phyloP scores from a whole-genome alignment of 2,329 filamentous ascomycete species.

The Xylariaceae sp. region DNA sequence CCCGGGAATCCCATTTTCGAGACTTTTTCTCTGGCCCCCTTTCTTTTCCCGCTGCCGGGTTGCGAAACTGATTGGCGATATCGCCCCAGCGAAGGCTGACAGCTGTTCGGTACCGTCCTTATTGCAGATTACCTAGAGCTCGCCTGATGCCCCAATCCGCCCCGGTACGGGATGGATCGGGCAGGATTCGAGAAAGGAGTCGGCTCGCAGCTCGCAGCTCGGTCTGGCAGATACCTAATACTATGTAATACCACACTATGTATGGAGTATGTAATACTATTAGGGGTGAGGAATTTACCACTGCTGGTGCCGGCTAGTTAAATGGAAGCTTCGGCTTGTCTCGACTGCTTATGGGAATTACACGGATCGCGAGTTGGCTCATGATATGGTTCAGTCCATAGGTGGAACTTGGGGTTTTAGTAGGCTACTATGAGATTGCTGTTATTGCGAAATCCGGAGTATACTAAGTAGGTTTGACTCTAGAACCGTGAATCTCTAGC shows the following conservation, averaged over 20 bases:
- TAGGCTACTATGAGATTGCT: not conserved
- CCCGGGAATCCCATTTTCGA: not conserved
- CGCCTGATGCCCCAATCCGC: not conserved
- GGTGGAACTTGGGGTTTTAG: not conserved
- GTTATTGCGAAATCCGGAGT: not conserved
- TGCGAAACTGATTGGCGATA: not conserved
- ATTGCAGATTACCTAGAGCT: not conserved
- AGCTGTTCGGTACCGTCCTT: not conserved
- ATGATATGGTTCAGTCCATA: too few species aligned
- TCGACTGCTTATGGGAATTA: too few species aligned
- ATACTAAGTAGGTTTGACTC: not conserved
- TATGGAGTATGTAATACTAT: too few species aligned
- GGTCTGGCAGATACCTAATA: not conserved
- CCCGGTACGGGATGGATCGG: not conserved
- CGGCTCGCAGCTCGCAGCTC: too few species aligned
- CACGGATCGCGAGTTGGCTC: too few species aligned
- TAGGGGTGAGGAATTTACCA: not conserved
- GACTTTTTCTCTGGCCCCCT: not conserved
- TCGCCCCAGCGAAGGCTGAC: not conserved
- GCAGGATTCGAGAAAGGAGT: not conserved
- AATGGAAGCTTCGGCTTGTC: not conserved
- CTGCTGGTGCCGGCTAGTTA: not conserved
- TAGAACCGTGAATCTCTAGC: not conserved
- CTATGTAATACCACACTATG: not conserved
- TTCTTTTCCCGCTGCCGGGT: not conserved